phyloP scores from a whole-genome alignment of 345 rosid species.

The Pugionium dolabratum region DNA sequence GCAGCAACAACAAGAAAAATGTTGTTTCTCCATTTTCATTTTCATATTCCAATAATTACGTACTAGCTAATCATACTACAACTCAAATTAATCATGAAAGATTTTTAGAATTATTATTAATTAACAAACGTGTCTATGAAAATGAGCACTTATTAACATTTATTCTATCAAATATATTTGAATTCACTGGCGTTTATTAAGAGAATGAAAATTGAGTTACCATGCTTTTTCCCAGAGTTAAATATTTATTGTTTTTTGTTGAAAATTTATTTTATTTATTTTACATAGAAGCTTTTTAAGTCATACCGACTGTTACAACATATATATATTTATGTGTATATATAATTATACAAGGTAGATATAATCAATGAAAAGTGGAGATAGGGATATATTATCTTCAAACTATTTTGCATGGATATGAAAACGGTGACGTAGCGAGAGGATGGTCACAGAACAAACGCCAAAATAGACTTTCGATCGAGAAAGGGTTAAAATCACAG shows the following conservation, averaged over 20 bases:
- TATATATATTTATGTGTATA: neutral
- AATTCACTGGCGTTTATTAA: neutral
- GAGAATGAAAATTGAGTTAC: neutral
- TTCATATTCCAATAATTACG: too few relatives aligned
- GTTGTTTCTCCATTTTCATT: too few relatives aligned
- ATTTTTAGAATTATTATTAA: neutral
- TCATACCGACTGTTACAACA: neutral
- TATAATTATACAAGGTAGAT: conserved; percentile 14
- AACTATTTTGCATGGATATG: conserved; percentile 44
- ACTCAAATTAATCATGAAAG: neutral
- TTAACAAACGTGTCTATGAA: neutral
- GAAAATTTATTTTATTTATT: neutral
- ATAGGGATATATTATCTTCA: conserved; percentile 38
- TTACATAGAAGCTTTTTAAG: too few relatives aligned
- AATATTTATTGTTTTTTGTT: neutral
- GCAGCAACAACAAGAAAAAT: neutral
- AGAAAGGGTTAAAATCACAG: conserved; percentile 43
- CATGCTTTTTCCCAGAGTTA: neutral
- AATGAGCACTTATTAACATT: neutral
- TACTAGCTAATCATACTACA: too few relatives aligned
- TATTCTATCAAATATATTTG: neutral
- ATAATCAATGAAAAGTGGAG: conserved; percentile 34
- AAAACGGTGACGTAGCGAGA: conserved; percentile 46
- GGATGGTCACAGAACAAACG: conserved; percentile 44
- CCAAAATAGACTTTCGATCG: conserved; percentile 40